Base-by-base conservation (phyloP, 257 asterid species). In the Oldenlandia corymbosa region DNA sequence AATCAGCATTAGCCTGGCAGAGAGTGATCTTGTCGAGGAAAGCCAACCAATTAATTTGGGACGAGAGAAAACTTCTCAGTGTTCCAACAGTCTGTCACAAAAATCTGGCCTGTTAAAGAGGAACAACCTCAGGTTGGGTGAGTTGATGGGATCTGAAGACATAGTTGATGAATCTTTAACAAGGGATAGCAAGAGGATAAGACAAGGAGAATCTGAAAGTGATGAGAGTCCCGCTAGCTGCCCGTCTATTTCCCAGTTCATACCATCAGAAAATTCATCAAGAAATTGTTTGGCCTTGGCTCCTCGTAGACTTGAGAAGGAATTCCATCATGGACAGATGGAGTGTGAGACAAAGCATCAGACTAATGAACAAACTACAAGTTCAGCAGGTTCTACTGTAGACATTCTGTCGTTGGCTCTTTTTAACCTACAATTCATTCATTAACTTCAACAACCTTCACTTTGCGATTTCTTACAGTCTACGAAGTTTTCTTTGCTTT, bases 181-280 rank as follows among this genome's bases (percentile, higher is more conserved):
- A 54, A 69, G 68, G 57, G 74, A 75, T 39, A 24, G 57, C 23
- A 81, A 81, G 70, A 53, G 83, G 55, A 75, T 77, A 9, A 67
- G 73, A 58, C 47, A 21, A 57, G 83, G 76, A 64, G 79, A 57
- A 30, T 42, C 59, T 9, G 58, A 65, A 75, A 78, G 81, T 69
- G 67, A 51, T 48, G 69, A 59, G 34, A 32, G 65, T 48, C 52
- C 52, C 60, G 30, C 42, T 59, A 47, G 49, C 39, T 67, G 71
- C 65, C 53, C 78, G 17, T 7, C 16, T 62, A 14, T 32, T 16
- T 27, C 18, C 30, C 12, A 3, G 57, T 7, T 23, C 20, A 57
- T 57, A 59, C 21, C 60, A 26, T 13, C 34, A 26, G 16, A 39
- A 14, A 60, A 37, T 56, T 23, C n/a, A n/a, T n/a, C 68, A 21